phyloP scores from a whole-genome alignment of 108 stramenopile species.

The Chaetoceros tenuissimus region DNA sequence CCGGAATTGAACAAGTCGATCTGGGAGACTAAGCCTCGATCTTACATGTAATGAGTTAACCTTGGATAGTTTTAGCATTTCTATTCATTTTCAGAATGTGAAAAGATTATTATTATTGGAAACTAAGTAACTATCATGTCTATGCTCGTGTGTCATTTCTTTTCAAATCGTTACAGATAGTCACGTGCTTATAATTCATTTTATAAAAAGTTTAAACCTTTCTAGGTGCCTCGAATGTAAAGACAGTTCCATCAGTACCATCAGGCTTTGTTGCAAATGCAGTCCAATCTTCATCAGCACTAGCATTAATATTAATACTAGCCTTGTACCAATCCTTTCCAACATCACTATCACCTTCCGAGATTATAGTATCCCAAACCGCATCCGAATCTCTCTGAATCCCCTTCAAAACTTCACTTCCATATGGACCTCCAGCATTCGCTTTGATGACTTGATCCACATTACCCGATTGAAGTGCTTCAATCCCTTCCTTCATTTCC shows the following conservation, averaged over 20 bases:
- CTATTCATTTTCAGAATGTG: too few relatives aligned
- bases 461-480: conserved; percentile 32
- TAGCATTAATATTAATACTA: conserved; percentile 57
- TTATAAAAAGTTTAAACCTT: conserved; percentile 12
- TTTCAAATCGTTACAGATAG: too few relatives aligned
- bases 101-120: too few relatives aligned
- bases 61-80: too few relatives aligned
- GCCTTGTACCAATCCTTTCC: conserved; percentile 75
- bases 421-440: conserved; percentile 85
- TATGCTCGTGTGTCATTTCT: too few relatives aligned
- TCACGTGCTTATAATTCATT: too few relatives aligned
- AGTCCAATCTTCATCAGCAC: conserved; percentile 57
- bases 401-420: conserved; percentile 55
- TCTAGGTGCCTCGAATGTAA: conserved; percentile 30
- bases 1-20: conserved; percentile 22
- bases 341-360: conserved; percentile 12
- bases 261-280: conserved; percentile 64
- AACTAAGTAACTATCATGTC: too few relatives aligned
- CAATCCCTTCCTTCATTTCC: conserved; percentile 56
- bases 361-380: conserved; percentile 47
- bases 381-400: conserved; percentile 69
- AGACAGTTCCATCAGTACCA: conserved; percentile 49
- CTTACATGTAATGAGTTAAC: too few relatives aligned
- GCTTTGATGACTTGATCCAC: conserved; percentile 55
- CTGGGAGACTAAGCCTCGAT: conserved; percentile 20